A percentile compares a stretch with the other conserved stretches of the same genome.
Conservation (phyloP, 352 stramenopile genomes). For the Phytophthora aleatoria region DNA sequence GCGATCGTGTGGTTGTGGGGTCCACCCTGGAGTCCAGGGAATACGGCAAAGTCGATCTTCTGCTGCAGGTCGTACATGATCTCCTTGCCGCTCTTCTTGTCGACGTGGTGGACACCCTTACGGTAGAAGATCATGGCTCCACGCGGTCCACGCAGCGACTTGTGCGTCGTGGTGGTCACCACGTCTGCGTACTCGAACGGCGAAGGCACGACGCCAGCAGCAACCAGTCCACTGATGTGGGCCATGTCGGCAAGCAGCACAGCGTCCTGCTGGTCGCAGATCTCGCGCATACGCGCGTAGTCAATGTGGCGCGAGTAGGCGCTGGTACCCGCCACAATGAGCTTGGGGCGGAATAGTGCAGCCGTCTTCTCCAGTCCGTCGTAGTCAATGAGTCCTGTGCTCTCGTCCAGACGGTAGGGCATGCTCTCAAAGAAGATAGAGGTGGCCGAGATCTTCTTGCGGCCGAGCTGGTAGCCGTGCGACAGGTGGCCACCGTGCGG, state of each 20-base stretch:
- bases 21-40: constrained; percentile 98
- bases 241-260: constrained; percentile 99
- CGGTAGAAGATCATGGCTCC: constrained; percentile 99
- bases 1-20: constrained; percentile 99
- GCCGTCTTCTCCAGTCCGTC: constrained; percentile 96
- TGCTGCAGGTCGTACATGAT: constrained; percentile 96
- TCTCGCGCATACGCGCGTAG: constrained; percentile 98
- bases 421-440: constrained; percentile 99
- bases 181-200: constrained; percentile 99
- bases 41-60: constrained; percentile 99
- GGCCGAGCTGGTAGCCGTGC: constrained; percentile 98
- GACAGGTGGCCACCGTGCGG: constrained; percentile 98
- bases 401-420: constrained; percentile 97
- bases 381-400: constrained; percentile 99
- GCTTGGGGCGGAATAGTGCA: constrained; percentile 94
- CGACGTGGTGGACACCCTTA: constrained; percentile 92
- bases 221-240: constrained; percentile 99
- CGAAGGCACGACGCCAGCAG: constrained; percentile 94
- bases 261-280: constrained; percentile 93
- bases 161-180: constrained; percentile 99
- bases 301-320: constrained; percentile 99
- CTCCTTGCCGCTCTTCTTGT: constrained; percentile 95
- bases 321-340: constrained; percentile 98
- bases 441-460: constrained; percentile 99
- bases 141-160: constrained; percentile 97